phyloP scores from a whole-genome alignment of 2,329 filamentous ascomycete genomes.

The Phialemoniopsis sp. region DNA sequence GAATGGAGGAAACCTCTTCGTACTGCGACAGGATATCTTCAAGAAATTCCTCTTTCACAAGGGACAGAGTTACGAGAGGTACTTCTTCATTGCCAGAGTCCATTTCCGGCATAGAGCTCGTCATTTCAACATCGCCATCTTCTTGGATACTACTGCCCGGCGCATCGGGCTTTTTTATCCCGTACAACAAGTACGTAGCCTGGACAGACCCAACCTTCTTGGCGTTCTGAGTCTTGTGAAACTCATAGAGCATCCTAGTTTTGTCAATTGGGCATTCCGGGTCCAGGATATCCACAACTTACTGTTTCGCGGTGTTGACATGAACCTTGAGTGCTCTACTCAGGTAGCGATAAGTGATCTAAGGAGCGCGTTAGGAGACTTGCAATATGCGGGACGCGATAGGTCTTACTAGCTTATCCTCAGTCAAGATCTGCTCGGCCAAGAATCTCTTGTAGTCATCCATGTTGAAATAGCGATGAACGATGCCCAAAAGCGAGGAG shows the following conservation, averaged over 20 bases:
- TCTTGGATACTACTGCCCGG: slow-evolving; percentile 15
- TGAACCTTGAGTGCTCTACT: slow-evolving; percentile 81
- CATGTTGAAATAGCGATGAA: slow-evolving; percentile 28
- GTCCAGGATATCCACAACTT: slow-evolving; percentile 20
- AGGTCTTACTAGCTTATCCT: slow-evolving; percentile 62
- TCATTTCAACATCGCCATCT: slow-evolving; percentile 67
- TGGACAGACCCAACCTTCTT: slow-evolving; percentile 73
- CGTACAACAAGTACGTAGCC: slow-evolving; percentile 87
- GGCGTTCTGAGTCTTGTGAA: slow-evolving; percentile 72
- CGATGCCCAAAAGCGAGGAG: too few relatives aligned
- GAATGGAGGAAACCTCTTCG: slow-evolving; percentile 70
- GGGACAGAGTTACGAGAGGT: slow-evolving; percentile 54
- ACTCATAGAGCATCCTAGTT: slow-evolving; percentile 78
- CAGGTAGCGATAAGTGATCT: slow-evolving; percentile 85
- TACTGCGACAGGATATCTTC: slow-evolving; percentile 69
- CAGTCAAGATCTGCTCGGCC: slow-evolving; percentile 70
- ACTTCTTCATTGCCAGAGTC: slow-evolving; percentile 46
- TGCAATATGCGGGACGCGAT: slow-evolving; percentile 4
- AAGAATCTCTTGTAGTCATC: slow-evolving; percentile 68
- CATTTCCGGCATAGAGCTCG: slow-evolving; percentile 58
- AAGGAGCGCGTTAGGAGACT: slow-evolving; percentile 9
- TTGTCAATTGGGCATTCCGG: slow-evolving; percentile 8
- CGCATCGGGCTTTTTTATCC: slow-evolving; percentile 44
- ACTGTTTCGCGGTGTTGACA: slow-evolving; percentile 88
- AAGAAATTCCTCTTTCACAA: slow-evolving; percentile 71